Base-by-base conservation (phyloP, 2,329 filamentous ascomycete species). In the Claviceps citrina region DNA sequence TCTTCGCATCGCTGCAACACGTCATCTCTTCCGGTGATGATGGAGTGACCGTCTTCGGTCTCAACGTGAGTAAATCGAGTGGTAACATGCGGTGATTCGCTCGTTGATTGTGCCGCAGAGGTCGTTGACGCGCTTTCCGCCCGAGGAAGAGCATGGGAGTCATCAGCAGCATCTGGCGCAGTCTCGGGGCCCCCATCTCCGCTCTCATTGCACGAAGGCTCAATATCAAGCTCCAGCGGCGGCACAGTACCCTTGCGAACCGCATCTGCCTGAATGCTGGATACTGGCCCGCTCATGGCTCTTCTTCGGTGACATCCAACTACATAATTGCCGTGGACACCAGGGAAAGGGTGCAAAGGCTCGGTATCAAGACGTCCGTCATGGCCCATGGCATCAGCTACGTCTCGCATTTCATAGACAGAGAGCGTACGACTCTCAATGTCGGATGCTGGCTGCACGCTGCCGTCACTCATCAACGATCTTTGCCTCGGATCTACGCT, bases 1-100 rank as follows among this genome's bases (percentile, higher is more conserved):
- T 94, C 86, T 57, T 94, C 86, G 53, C 86, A 94, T 39, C 76
- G 72, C 54, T 93, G 82, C 33, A 91, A 62, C 1, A 70, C 73
- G 2, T 76, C 79, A 39, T 84, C 77, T 41, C 81, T 71, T 5
- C 85, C 85, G 1, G 84, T 91, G 40, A 93, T 83, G 24, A 93
- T 73, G 20, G 81, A 76, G 60, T 94, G 84, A 0, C 85, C 85
- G 13, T 77, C 81, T 2, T 82, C 76, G 0, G 82, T 86, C 20
- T 80, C 64, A 4, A 82, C 66, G 53, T 94, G 84, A 48, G 78
- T 81, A 60, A 93, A 93, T 2, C 85, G 78, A 19, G 76, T 68
- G 1, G 83, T 84, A 2, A 86, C 54, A 20, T 82, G 62, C 1
- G 60, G 51, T 1, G 75, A 65, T 7, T 62, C 56, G 28, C 34